Percentiles rank a stretch among this genome's conserved stretches.
Evolutionary conservation across 148 eudicot species (phyloP).

Genomic region (Rhododendron mucronatum): DNA sequence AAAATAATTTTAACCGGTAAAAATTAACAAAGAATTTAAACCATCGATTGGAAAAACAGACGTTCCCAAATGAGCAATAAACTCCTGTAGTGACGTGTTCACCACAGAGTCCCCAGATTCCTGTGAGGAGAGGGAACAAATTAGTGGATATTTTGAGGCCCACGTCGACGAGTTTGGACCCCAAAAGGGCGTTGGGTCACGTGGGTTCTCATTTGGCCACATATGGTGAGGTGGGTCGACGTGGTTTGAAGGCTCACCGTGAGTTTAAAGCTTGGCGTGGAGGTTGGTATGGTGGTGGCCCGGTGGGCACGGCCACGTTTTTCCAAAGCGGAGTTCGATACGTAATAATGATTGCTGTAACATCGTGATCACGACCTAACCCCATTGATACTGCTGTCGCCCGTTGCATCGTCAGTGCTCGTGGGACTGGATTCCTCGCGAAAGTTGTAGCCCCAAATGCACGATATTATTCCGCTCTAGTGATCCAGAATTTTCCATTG

Average conservation of each 20-base stretch:
- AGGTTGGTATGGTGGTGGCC: background rate
- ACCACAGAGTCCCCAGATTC: no score
- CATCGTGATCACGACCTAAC: background rate
- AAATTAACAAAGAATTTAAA: no score
- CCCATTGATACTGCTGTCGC: background rate
- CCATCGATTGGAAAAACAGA: no score
- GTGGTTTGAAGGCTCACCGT: background rate
- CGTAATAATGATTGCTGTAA: background rate
- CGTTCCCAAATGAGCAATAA: no score
- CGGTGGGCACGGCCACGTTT: background rate
- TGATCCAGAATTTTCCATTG: no score
- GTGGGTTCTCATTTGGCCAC: constrained; percentile 12
- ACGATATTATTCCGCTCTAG: background rate
- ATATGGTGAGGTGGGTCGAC: background rate
- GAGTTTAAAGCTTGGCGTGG: background rate
- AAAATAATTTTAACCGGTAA: no score
- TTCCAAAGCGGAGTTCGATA: background rate
- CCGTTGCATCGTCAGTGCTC: background rate
- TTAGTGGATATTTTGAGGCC: constrained; percentile 17
- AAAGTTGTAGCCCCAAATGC: background rate
- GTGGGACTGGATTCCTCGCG: background rate
- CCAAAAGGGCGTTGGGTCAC: constrained; percentile 11
- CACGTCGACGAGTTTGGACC: constrained; percentile 13
- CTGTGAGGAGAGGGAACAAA: background rate
- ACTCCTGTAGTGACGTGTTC: no score